Conservation (phyloP, 805 yeast species). For the Hanseniaspora guilliermondii region DNA sequence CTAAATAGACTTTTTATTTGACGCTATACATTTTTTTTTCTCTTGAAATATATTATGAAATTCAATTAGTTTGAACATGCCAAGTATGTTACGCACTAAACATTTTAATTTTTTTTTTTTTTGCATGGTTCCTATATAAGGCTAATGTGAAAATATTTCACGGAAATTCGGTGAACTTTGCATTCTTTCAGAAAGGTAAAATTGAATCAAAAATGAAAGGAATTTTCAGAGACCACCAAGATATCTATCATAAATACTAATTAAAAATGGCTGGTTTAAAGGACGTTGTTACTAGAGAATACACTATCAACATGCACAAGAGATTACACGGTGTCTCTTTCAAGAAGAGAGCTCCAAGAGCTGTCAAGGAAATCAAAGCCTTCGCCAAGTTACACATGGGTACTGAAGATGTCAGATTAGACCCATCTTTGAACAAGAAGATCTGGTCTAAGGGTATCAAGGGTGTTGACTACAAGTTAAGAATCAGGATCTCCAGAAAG, state of each 20-base stretch:
- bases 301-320: conserved; percentile 99
- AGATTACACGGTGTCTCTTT: conserved; percentile 97
- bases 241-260: conserved; percentile 9
- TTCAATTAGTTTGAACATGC: no score
- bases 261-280: conserved; percentile 49
- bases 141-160: conserved; percentile 12
- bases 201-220: conserved; percentile 8
- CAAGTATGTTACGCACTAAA: neutral
- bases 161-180: conserved; percentile 17
- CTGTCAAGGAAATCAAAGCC: conserved; percentile 98
- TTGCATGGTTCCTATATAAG: neutral
- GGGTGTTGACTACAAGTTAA: conserved; percentile 96
- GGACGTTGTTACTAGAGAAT: conserved; percentile 99
- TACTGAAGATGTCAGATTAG: conserved; percentile 96
- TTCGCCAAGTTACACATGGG: conserved; percentile 99
- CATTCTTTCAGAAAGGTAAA: conserved; percentile 14
- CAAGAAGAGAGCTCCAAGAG: conserved; percentile 99
- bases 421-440: conserved; percentile 95
- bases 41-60: no score
- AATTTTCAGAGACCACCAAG: conserved; percentile 2
- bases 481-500: conserved; percentile 98
- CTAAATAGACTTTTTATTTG: no score
- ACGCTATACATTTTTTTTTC: no score
- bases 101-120: conserved; percentile 4
- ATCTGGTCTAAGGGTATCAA: conserved; percentile 99